Evolutionary conservation across 768 basidiomycete species (phyloP).

Genomic region (Phaffia australis): DNA sequence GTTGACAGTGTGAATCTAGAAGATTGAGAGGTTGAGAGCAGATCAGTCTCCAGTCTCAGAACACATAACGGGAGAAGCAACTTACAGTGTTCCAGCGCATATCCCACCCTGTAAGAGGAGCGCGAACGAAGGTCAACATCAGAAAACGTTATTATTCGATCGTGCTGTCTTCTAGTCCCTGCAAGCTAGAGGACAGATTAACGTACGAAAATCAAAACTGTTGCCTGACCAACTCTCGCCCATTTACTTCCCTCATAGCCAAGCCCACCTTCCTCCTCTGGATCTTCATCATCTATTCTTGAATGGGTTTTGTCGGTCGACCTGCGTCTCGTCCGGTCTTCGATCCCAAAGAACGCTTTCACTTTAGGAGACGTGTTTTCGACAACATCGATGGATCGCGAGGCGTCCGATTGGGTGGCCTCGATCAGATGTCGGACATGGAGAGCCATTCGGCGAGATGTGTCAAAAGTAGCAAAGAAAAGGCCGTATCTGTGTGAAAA

Average conservation of each 20-base stretch:
- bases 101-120: not conserved
- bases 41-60: not conserved
- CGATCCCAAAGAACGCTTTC: constrained; percentile 20
- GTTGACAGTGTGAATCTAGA: constrained; percentile 19
- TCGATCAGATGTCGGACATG: constrained; percentile 18
- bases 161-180: not conserved
- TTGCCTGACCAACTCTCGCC: constrained; percentile 15
- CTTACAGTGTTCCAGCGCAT: not conserved
- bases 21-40: not conserved
- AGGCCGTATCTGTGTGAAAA: constrained; percentile 9
- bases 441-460: constrained; percentile 19
- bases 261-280: constrained; percentile 9
- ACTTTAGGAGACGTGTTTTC: not conserved
- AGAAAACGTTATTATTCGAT: not conserved
- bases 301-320: no score
- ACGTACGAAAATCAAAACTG: constrained; percentile 11
- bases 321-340: not conserved
- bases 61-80: not conserved
- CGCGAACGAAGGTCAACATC: not conserved
- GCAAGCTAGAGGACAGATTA: not conserved
- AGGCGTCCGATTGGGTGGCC: constrained; percentile 5
- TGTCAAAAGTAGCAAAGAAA: constrained; percentile 23
- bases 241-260: constrained; percentile 13
- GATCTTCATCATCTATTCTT: not conserved
- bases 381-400: not conserved